Evolutionary conservation across 495 filamentous ascomycete genomes (phyloP).

Genomic region (Oleoguttula mirabilis): DNA sequence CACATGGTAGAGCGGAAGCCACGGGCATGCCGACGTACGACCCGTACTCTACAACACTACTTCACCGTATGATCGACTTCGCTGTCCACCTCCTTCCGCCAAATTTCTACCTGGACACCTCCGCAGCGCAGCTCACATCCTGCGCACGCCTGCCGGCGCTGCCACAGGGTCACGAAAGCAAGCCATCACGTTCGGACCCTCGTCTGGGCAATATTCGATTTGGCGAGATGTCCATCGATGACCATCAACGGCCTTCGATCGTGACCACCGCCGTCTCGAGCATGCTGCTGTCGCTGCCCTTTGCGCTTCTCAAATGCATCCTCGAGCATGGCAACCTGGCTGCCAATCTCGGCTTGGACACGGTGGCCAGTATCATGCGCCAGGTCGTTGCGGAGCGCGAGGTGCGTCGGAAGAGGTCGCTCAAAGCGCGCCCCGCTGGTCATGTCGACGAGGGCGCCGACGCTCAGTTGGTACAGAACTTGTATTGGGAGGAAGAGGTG

Average conservation of each 20-base stretch:
- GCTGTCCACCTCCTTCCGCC: conserved; percentile 23
- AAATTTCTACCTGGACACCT: conserved; percentile 24
- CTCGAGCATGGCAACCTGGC: conserved; percentile 41
- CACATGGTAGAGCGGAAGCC: conserved; percentile 5
- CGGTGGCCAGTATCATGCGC: conserved; percentile 36
- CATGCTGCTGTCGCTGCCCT: conserved; percentile 52
- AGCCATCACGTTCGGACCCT: conserved; percentile 32
- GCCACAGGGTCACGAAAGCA: conserved; percentile 24
- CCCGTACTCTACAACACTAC: conserved; percentile 17
- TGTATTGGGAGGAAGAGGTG: conserved; percentile 31
- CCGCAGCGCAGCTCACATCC: conserved; percentile 22
- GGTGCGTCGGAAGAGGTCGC: conserved; percentile 20
- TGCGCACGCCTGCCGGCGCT: conserved; percentile 19
- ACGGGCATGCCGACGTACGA: conserved; percentile 14
- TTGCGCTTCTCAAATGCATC: conserved; percentile 43
- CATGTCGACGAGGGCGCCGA: conserved; percentile 14
- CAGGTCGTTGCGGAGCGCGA: conserved; percentile 52
- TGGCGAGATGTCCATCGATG: conserved; percentile 44
- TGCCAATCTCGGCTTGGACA: conserved; percentile 34
- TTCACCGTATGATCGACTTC: conserved; percentile 25
- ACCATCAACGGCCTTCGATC: conserved; percentile 25
- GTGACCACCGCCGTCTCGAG: conserved; percentile 42
- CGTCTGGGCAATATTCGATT: conserved; percentile 52
- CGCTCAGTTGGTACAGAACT: conserved; percentile 21
- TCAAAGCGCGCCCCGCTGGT: conserved; percentile 12